Evolutionary conservation across 1,139 yeast genomes (phyloP), one percentile per base, ranked within the genome.

Genomic region (Saccharomyces hybrid): DNA sequence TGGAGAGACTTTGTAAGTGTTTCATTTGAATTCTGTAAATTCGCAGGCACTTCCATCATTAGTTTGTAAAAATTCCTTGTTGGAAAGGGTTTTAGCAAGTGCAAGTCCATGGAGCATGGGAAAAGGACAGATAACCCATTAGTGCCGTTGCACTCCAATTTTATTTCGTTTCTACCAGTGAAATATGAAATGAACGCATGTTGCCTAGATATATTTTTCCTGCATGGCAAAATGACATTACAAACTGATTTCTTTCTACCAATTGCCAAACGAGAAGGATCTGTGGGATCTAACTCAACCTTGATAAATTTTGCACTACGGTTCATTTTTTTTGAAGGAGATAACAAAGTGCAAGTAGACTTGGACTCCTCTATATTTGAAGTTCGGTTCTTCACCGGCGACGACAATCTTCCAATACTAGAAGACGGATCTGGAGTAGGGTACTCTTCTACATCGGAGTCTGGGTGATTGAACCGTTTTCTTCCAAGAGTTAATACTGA

Each of bases 371-470:
- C 44, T 38, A 38, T 9, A 8, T 20, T 7, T 20, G 25, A 38
- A 38, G 25, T 20, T 11, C 1, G 2, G 0, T 38, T 13, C 11
- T 38, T 38, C 44, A 38, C 44, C 1, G 69, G 65, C 1, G 83
- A 78, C 1, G 82, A 76, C 1, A 77, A 72, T 51, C 81, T 69
- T 14, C 79, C 82, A 29, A 72, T 61, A 26, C 80, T 73, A 2
- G 84, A 80, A 0, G 84, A 80, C 0, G 84, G 83, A 58, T 77
- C 74, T 5, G 84, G 84, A 0, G 84, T 79, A 11, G 83, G 83
- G 48, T 62, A 65, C 9, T 57, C 59, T 16, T 50, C 62, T 9
- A 31, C 51, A 16, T 47, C 53, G 20, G 2, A 20, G 23, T 20
- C 23, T 20, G 23, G 23, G 3, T 46, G 47, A 5, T 28, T 46